Percentiles rank a stretch among this genome's conserved stretches.
phyloP scores from a whole-genome alignment of 2,329 filamentous ascomycete genomes.

The Paramyrothecium roridum region DNA sequence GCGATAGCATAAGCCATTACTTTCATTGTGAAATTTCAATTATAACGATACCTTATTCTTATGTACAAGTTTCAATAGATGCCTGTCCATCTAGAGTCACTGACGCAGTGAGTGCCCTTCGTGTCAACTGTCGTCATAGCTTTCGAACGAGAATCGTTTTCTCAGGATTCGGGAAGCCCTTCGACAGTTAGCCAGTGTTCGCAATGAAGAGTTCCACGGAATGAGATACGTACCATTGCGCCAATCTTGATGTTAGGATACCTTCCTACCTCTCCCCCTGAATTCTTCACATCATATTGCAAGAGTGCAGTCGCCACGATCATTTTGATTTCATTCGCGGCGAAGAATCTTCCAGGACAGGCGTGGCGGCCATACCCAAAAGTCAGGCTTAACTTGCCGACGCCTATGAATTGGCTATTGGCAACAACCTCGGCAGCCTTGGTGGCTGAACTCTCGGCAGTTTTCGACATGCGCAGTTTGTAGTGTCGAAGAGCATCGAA shows the following conservation, averaged over 20 bases:
- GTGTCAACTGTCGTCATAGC: background rate
- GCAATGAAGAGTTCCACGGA: background rate
- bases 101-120: too few relatives aligned
- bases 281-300: slow-evolving; percentile 30
- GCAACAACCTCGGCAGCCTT: slow-evolving; percentile 13
- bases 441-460: background rate
- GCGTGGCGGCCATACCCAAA: slow-evolving; percentile 37
- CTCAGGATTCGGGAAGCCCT: background rate
- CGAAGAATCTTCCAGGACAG: slow-evolving; percentile 42
- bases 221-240: slow-evolving; percentile 1
- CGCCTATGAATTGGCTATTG: slow-evolving; percentile 37
- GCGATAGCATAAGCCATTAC: too few relatives aligned
- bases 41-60: too few relatives aligned
- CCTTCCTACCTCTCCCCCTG: slow-evolving; percentile 3
- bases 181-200: background rate
- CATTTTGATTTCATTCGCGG: slow-evolving; percentile 41
- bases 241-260: slow-evolving; percentile 11
- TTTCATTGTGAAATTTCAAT: too few relatives aligned
- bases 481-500: slow-evolving; percentile 45
- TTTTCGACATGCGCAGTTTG: slow-evolving; percentile 26
- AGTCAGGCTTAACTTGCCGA: slow-evolving; percentile 29
- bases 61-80: too few relatives aligned
- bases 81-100: too few relatives aligned
- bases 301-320: slow-evolving; percentile 37
- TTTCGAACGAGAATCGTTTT: background rate